These are phyloP conservation scores for Maudiozyma turicensis DNA, from an alignment of 805 yeast species.

Conservation along the genomic window DNA sequence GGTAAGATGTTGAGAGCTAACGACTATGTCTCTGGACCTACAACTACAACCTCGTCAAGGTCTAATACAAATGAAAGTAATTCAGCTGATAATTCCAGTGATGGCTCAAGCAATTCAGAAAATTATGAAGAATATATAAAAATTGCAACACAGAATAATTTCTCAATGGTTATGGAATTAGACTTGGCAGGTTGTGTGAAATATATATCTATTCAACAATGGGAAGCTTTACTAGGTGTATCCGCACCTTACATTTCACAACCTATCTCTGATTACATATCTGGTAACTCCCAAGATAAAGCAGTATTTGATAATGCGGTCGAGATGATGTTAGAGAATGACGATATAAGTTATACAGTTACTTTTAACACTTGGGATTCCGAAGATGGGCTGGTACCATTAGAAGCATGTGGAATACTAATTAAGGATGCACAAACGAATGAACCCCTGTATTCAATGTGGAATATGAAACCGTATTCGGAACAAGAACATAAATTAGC, in stretches of 20 bases:
- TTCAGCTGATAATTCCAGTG: neutral
- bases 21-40: too few species aligned
- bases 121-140: conserved; percentile 42
- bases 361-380: conserved; percentile 41
- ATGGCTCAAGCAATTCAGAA: neutral
- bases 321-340: conserved; percentile 59
- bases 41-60: too few species aligned
- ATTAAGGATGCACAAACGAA: conserved; percentile 52
- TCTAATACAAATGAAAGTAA: too few species aligned
- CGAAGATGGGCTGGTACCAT: conserved; percentile 51
- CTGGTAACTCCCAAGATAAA: conserved; percentile 57
- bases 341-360: conserved; percentile 61
- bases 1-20: too few species aligned
- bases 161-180: conserved; percentile 75
- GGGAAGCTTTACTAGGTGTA: conserved; percentile 75
- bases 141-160: conserved; percentile 57
- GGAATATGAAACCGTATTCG: conserved; percentile 67
- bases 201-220: conserved; percentile 55
- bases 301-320: conserved; percentile 62
- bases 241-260: conserved; percentile 7
- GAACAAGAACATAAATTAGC: conserved; percentile 33
- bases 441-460: conserved; percentile 69
- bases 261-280: conserved; percentile 53
- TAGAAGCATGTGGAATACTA: conserved; percentile 91
- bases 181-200: conserved; percentile 71